phyloP scores from a whole-genome alignment of 352 stramenopile species.

The Pythium sukuiense region DNA sequence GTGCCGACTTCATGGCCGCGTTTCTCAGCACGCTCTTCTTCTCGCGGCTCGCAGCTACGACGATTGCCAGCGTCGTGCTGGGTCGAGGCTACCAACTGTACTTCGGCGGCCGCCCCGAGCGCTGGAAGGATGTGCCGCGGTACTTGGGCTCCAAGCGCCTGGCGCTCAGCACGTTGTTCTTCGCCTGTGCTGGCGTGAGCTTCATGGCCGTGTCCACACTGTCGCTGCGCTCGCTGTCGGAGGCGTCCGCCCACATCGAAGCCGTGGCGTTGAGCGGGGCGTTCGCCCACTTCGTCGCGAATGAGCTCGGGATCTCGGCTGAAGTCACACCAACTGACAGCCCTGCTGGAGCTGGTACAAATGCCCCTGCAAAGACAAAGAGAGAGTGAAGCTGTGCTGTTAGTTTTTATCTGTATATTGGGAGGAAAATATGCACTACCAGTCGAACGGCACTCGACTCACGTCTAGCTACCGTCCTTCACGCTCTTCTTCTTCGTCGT shows the following conservation, averaged over 20 bases:
- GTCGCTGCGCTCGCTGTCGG: slow-evolving; percentile 47
- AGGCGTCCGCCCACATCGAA: slow-evolving; percentile 54
- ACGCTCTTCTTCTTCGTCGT: background rate
- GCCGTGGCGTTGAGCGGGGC: slow-evolving; percentile 36
- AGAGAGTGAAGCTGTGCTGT: background rate
- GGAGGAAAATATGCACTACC: slow-evolving; percentile 1
- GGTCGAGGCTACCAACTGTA: slow-evolving; percentile 52
- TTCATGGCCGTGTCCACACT: slow-evolving; percentile 37
- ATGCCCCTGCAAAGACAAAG: background rate
- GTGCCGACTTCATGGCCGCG: slow-evolving; percentile 29
- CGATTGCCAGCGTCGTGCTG: slow-evolving; percentile 38
- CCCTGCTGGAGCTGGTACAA: no score
- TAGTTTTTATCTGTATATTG: slow-evolving; percentile 5
- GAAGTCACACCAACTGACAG: slow-evolving; percentile 2
- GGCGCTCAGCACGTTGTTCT: slow-evolving; percentile 59
- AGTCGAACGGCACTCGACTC: background rate
- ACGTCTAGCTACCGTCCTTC: background rate
- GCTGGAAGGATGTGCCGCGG: slow-evolving; percentile 49
- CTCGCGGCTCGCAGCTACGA: slow-evolving; percentile 30
- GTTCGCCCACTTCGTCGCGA: slow-evolving; percentile 46
- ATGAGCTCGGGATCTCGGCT: slow-evolving; percentile 15
- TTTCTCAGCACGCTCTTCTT: slow-evolving; percentile 59
- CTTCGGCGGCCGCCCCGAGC: slow-evolving; percentile 43
- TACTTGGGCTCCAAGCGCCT: slow-evolving; percentile 71
- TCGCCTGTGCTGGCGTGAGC: slow-evolving; percentile 33